Evolutionary conservation across 306 rosid genomes (phyloP), one percentile per base, ranked within the genome.

Genomic region (Cucurbita argyrosperma): DNA sequence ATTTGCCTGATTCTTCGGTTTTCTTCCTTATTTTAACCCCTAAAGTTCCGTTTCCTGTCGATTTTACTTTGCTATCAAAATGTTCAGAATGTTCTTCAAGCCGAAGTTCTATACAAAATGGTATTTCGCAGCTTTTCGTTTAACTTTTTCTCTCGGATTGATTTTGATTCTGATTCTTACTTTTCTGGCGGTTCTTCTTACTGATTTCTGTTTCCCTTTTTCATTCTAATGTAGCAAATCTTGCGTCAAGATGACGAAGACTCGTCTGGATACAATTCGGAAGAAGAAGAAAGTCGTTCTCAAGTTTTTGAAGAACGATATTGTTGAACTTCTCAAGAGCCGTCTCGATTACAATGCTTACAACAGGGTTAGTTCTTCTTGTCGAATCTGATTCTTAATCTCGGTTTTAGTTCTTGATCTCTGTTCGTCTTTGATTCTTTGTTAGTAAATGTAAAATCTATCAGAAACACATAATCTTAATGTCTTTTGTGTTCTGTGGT

Each of bases 291-390:
- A 37, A 30, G 85, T 92, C 1, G 78, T 83, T 43, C 79, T 69
- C 42, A 89, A 83, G 79, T 80, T 79, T 71, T 55, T 78, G 77
- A 94, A 89, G 85, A 82, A 79, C 74, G 98, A 89, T 75, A 71
- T 88, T 8, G 87, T 82, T 0, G 95, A 88, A 57, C 96, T 89
- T 75, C 92, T 94, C 39, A 82, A 66, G 75, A 71, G 7, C 56
- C 88, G 87, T 79, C 77, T n/a, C 37, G 91, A 83, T 42, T 77
- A 77, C 64, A 81, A 81, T 71, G 96, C 99, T 47, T 91, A 84
- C 49, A 82, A 72, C 64, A 88, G 90, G 95, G 99, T 90, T 82
- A 58, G 74, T 47, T 52, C 68, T 49, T 58, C 13, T 12, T 58
- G 61, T 13, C 54, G 54, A 14, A 13, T 12, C 56, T 18, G 5